Base-by-base conservation (phyloP, 139 green algal genomes). In the Chlorella ohadii region DNA sequence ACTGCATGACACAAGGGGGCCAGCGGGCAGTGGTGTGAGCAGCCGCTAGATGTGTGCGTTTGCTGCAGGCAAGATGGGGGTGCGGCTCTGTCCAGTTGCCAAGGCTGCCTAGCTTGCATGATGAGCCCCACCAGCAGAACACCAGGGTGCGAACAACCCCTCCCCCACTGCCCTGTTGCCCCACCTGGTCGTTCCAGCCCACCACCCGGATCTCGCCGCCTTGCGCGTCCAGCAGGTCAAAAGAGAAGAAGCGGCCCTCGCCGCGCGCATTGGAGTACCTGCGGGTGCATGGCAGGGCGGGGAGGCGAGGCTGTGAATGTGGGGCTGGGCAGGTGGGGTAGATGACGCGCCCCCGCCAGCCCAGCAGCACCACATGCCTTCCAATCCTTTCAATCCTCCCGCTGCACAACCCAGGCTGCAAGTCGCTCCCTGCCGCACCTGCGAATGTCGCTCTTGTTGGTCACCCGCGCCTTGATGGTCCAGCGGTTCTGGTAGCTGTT, bases 401-500 rank as follows among this genome's bases (percentile, higher is more conserved):
- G n/a, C n/a, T n/a, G n/a, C n/a, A n/a, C n/a, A n/a, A n/a, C n/a
- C n/a, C n/a, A n/a, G n/a, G n/a, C n/a, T n/a, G n/a, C n/a, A n/a
- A n/a, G n/a, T n/a, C n/a, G n/a, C n/a, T n/a, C n/a, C n/a, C n/a
- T n/a, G n/a, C n/a, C n/a, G 55, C 85, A 98, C 75, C 88, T 91
- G 41, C 83, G 83, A 22, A 86, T 79, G 66, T 98, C 95, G 22
- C 85, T 80, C 87, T 97, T 96, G 75, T 78, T 74, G 20, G 94
- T 97, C n/a, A 97, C 91, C 22, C 97, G 88, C 27, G 88, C 96
- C 83, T 97, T 96, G 89, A 99, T 98, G 28, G 96, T 97, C 97
- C 97, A 99, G 25, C 95, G 87, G 27, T 92, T 96, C 57, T 95
- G 78, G 89, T 98, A 99, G 59, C 95, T 95, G 89, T 98, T 99